Base-by-base conservation (phyloP, 208 protist species). In the Trypanosoma brucei region DNA sequence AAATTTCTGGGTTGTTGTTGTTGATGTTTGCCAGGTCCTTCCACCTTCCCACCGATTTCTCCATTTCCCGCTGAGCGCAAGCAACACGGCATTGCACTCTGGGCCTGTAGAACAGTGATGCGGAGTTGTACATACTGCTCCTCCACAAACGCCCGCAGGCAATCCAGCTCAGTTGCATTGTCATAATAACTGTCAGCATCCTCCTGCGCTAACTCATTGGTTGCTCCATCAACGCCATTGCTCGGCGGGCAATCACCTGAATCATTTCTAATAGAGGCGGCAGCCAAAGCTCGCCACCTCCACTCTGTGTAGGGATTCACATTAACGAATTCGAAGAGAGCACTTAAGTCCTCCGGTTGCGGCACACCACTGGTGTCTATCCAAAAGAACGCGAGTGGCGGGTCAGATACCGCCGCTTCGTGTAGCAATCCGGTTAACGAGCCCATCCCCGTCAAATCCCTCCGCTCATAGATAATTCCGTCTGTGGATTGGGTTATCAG, bases 121-220 rank as follows among this genome's bases (percentile, higher is more conserved):
- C 39, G 53, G 0, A 68, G 55, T 33, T 68, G 45, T 40, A 68
- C 55, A 38, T 68, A 68, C 46, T 61, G 33, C 54, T 68, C 63
- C 36, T 44, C 33, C 13, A 68, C 54, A 38, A 62, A 61, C 13
- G 36, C 37, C 1, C 51, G 63, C 31, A 67, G 34, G n/a, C 49
- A 30, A 33, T 67, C 62, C 8, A 67, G 35, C 8, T 49, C 62
- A 22, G 9, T n/a, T 14, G 31, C 5, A 2, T 34, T 34, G n/a
- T n/a, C 35, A n/a, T 36, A 33, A 8, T 22, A 6, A 2, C 36
- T 30, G 14, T 51, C 42, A 11, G 6, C 36, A 38, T 46, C 42
- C 42, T 46, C 42, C 37, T 53, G 22, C 33, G 35, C 9, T 52
- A 42, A 39, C 13, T 36, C 14, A n/a, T 9, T n/a, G 54, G 6